Evolutionary conservation across 148 eudicot species (phyloP), one percentile per base, ranked within the genome.

Genomic region (Salicornia ramosissima): DNA sequence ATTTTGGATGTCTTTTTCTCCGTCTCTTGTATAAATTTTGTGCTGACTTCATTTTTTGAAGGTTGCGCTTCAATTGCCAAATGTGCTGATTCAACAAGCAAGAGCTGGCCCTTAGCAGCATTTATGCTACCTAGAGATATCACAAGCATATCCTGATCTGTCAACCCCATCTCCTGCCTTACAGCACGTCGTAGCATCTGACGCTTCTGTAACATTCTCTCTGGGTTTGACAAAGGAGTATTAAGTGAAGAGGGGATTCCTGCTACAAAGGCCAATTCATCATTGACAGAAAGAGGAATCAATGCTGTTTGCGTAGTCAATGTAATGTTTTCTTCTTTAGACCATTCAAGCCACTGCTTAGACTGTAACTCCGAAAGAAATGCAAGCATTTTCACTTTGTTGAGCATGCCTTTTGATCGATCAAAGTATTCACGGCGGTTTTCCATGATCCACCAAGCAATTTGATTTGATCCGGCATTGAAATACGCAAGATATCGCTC

Each of bases 371-470:
- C 86, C 18, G 99, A 91, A 55, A 95, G 93, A 75, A 95, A 95
- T 64, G 88, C 82, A 47, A 95, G 72, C 89, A 82, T 91, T 75
- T 89, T 95, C 46, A 91, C 97, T 43, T 86, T 87, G 83, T 85
- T 89, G 69, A 95, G 93, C 65, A 86, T 72, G 68, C 45, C 85
- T 80, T 89, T 91, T 71, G 99, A 84, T 34, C 99, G 93, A 51
- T 95, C 83, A 74, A 95, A 95, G 81, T 95, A 95, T 75, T 95
- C 99, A 52, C 85, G 85, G 26, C 97, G 81, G 78, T 95, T 95
- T 86, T 95, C 99, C 99, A 95, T 95, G 85, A 95, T 95, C 99
- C 99, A 95, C 99, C 99, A 95, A 65, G 86, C 87, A 75, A 95
- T 85, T 78, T 88, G 90, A 50, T 85, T 88, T 29, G 97, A 86